Conservation (phyloP, 805 yeast genomes). For the Candida hungchunana region DNA sequence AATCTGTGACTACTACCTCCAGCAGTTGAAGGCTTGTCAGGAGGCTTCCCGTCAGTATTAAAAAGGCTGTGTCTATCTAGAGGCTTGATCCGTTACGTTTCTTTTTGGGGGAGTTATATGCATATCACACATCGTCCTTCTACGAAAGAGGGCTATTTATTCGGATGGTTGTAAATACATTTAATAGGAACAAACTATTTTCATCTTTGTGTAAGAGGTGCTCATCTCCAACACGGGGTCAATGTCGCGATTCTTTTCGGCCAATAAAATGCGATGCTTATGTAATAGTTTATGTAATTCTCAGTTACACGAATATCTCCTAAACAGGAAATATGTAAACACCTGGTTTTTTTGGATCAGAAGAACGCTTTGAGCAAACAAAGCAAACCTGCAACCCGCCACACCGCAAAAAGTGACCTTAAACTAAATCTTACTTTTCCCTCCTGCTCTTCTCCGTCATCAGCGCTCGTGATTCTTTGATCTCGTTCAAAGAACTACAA, state of each 20-base stretch:
- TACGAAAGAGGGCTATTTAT: background rate
- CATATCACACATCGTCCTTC: background rate
- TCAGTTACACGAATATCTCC: background rate
- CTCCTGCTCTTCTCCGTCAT: too few relatives aligned
- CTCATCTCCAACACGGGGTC: too few relatives aligned
- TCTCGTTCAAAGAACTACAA: too few relatives aligned
- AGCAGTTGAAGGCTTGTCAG: conserved; percentile 96
- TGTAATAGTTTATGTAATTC: background rate
- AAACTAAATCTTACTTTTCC: too few relatives aligned
- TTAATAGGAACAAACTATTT: too few relatives aligned
- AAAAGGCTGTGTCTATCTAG: conserved; percentile 1
- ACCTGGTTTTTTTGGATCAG: background rate
- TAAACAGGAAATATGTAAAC: background rate
- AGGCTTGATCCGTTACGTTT: background rate
- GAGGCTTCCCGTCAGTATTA: conserved; percentile 84
- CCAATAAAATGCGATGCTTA: too few relatives aligned
- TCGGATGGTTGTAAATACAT: conserved; percentile 1
- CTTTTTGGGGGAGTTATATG: background rate
- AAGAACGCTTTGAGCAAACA: too few relatives aligned
- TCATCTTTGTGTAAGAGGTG: too few relatives aligned
- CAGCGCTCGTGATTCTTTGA: too few relatives aligned
- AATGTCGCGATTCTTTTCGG: too few relatives aligned
- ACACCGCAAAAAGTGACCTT: too few relatives aligned
- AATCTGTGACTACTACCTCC: conserved; percentile 93
- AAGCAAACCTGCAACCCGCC: too few relatives aligned